Conservation (phyloP, 805 yeast genomes). For the Jamesozyma jinghongensis region DNA sequence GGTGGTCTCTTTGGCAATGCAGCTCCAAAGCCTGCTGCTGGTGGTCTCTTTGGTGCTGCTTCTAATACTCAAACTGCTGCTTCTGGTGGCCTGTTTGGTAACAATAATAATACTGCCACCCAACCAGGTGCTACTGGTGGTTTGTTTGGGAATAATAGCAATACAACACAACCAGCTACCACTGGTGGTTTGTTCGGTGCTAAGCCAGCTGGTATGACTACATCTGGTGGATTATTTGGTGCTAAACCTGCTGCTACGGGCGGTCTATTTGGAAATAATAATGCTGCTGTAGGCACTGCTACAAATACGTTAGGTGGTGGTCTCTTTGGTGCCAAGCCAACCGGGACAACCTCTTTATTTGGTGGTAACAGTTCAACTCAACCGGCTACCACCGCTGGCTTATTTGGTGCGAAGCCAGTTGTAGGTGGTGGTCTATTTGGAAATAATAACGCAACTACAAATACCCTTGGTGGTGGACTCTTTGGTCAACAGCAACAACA, state of each 20-base stretch:
- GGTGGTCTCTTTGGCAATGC: constrained; percentile 17
- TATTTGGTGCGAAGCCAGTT: constrained; percentile 22
- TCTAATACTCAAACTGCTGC: constrained; percentile 7
- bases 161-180: constrained; percentile 1
- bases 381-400: constrained; percentile 8
- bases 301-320: constrained; percentile 5
- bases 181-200: constrained; percentile 10
- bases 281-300: constrained; percentile 2
- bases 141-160: constrained; percentile 28
- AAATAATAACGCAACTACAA: constrained; percentile 5
- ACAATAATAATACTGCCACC: constrained; percentile 10
- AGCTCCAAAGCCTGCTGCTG: constrained; percentile 9
- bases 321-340: constrained; percentile 8
- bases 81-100: constrained; percentile 18
- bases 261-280: constrained; percentile 26
- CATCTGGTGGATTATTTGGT: constrained; percentile 24
- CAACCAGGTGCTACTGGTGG: constrained; percentile 18
- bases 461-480: constrained; percentile 25
- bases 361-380: constrained; percentile 1
- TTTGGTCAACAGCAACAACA: constrained; percentile 26
- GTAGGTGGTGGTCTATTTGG: constrained; percentile 30
- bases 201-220: constrained; percentile 10
- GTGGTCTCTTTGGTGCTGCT: constrained; percentile 20
- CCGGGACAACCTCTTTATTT: constrained; percentile 9
- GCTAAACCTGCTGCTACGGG: constrained; percentile 18